A percentile compares a stretch with the other conserved stretches of the same genome.
Evolutionary conservation across 306 rosid species (phyloP).

Genomic region (Lotus japonicus): DNA sequence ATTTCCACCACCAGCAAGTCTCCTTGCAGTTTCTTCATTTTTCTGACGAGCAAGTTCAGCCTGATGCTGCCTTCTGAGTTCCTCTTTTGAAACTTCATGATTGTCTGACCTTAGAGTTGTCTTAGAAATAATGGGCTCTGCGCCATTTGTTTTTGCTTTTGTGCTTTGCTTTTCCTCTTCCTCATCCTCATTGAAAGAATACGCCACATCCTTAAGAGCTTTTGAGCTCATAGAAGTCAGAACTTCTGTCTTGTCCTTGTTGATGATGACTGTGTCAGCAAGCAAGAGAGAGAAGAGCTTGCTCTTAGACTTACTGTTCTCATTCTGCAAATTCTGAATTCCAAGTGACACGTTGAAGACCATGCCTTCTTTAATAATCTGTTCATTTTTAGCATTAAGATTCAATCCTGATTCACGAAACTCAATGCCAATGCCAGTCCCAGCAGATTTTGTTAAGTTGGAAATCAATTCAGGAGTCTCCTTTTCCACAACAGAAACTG

Average conservation of each 20-base stretch:
- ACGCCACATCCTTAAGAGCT: conserved; percentile 75
- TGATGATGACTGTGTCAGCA: conserved; percentile 70
- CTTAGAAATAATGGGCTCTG: conserved; percentile 55
- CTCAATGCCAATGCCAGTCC: conserved; percentile 92
- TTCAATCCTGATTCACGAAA: conserved; percentile 92
- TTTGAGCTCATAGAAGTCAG: conserved; percentile 61
- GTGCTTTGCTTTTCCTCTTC: conserved; percentile 55
- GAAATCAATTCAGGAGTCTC: conserved; percentile 72
- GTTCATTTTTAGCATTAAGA: conserved; percentile 78
- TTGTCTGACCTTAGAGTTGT: conserved; percentile 88
- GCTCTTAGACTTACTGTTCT: conserved; percentile 46
- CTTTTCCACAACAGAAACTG: conserved; percentile 68
- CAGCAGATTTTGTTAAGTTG: conserved; percentile 74
- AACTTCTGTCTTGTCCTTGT: conserved; percentile 65
- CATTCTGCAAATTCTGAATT: conserved; percentile 63
- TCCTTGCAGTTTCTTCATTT: conserved; percentile 91
- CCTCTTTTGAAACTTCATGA: conserved; percentile 88
- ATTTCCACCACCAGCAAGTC: conserved; percentile 79
- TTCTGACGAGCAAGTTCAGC: conserved; percentile 99
- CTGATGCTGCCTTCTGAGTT: conserved; percentile 90
- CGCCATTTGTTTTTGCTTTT: conserved; percentile 35
- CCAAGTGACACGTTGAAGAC: conserved; percentile 84
- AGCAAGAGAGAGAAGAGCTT: conserved; percentile 69
- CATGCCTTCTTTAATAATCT: conserved; percentile 73
- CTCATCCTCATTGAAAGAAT: conserved; percentile 83